Percentiles rank a stretch among this genome's conserved stretches.
These are phyloP conservation scores for Claviceps humidiphila DNA, from an alignment of 2,329 filamentous ascomycete genomes.

Conservation along the genomic window DNA sequence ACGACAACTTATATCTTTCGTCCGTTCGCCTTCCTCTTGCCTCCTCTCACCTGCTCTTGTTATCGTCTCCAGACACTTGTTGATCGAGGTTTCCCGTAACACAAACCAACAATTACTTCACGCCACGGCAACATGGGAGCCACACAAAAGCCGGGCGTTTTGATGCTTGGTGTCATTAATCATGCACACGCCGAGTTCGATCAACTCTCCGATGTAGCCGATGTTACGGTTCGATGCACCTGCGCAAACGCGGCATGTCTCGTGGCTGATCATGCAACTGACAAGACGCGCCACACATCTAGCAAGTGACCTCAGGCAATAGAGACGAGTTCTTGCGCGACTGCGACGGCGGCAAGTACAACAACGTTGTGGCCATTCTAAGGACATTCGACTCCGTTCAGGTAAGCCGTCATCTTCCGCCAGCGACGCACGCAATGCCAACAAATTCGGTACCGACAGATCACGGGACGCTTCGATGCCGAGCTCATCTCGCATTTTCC, in stretches of 20 bases:
- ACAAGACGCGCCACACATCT: neutral
- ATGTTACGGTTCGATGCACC: conserved; percentile 6
- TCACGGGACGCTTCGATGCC: conserved; percentile 50
- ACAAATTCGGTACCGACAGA: conserved; percentile 10
- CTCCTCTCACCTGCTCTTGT: neutral
- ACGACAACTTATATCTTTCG: neutral
- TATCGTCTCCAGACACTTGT: neutral
- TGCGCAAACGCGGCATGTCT: neutral
- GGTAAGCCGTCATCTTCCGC: neutral
- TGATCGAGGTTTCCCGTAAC: neutral
- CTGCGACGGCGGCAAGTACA: conserved; percentile 41
- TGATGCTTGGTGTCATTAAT: conserved; percentile 10
- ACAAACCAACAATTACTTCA: neutral
- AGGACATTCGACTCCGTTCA: conserved; percentile 32
- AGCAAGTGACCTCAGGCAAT: conserved; percentile 8
- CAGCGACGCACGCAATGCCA: neutral
- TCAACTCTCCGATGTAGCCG: conserved; percentile 8
- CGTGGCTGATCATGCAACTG: neutral
- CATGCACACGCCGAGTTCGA: conserved; percentile 10
- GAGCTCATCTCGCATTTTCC: conserved; percentile 40
- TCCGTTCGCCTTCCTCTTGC: neutral
- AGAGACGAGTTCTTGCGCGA: conserved; percentile 22
- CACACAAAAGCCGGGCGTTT: conserved; percentile 5
- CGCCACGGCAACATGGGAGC: neutral
- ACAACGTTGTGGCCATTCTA: conserved; percentile 44